Conservation (phyloP, 2,329 filamentous ascomycete genomes). For the Chaetomium sp. region DNA sequence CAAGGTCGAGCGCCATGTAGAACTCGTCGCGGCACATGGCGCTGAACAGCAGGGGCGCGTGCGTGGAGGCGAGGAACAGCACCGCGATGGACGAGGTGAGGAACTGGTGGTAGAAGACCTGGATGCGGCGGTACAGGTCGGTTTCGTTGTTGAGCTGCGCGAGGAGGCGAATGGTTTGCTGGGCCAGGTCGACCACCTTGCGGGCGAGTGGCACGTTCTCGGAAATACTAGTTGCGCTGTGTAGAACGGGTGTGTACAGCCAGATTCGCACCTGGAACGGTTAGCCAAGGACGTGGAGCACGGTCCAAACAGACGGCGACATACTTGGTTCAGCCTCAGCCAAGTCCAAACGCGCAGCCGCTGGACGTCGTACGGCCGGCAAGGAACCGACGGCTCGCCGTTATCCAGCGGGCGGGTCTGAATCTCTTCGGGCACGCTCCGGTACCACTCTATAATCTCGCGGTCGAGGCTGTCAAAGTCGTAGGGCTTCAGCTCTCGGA, state of each 20-base stretch:
- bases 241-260: conserved; percentile 84
- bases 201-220: conserved; percentile 73
- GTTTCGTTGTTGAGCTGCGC: conserved; percentile 71
- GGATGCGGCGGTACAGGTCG: conserved; percentile 69
- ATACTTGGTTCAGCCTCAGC: conserved; percentile 76
- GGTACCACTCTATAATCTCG: conserved; percentile 86
- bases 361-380: conserved; percentile 65
- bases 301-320: conserved; percentile 20
- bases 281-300: not conserved
- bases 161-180: conserved; percentile 74
- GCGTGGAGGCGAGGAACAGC: conserved; percentile 74
- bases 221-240: conserved; percentile 81
- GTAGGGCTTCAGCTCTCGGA: conserved; percentile 66
- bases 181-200: conserved; percentile 72
- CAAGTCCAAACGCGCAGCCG: conserved; percentile 83
- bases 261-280: conserved; percentile 70
- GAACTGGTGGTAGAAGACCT: conserved; percentile 81
- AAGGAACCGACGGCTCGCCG: conserved; percentile 54
- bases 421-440: conserved; percentile 65
- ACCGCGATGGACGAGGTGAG: conserved; percentile 74
- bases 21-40: conserved; percentile 72
- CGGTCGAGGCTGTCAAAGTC: conserved; percentile 81
- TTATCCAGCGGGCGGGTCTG: conserved; percentile 62
- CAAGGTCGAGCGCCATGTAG: conserved; percentile 74
- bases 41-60: conserved; percentile 72